Conservation (phyloP, 176 grass and related monocot species). For the Oryza meridionalis region DNA sequence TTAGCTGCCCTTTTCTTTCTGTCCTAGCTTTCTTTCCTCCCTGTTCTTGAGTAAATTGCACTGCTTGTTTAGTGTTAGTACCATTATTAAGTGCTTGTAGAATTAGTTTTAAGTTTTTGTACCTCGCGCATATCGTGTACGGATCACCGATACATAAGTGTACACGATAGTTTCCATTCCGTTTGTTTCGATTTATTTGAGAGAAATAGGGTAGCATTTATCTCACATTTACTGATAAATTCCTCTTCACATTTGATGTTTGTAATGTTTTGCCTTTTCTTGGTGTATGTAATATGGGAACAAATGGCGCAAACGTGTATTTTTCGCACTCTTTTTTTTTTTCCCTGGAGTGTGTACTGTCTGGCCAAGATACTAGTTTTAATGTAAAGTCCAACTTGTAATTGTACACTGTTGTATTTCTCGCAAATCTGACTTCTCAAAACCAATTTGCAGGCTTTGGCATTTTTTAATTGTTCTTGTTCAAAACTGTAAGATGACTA, state of each 20-base stretch:
- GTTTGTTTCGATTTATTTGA: not conserved
- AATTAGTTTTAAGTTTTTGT: conserved; percentile 18
- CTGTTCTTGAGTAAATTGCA: conserved; percentile 55
- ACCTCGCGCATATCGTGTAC: not conserved
- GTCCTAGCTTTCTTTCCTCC: not conserved
- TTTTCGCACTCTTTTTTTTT: not conserved
- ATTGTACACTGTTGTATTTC: not conserved
- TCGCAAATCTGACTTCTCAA: conserved; percentile 35
- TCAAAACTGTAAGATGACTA: conserved; percentile 23
- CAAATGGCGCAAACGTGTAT: not conserved
- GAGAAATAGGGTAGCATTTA: not conserved
- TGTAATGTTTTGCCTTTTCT: not conserved
- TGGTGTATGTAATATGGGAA: not conserved
- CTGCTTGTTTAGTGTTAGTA: conserved; percentile 47
- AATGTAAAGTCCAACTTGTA: not conserved
- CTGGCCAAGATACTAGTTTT: not conserved
- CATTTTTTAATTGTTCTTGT: conserved; percentile 18
- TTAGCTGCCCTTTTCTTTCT: conserved; percentile 29
- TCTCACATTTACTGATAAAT: not conserved
- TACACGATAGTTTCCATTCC: not conserved
- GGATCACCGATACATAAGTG: not conserved
- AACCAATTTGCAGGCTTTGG: conserved; percentile 30
- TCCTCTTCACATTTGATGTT: not conserved
- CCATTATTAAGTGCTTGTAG: not conserved
- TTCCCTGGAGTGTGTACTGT: not conserved